Evolutionary conservation across 129 eudicot species (phyloP), one percentile per base, ranked within the genome.

Genomic region (Solidago caesia): DNA sequence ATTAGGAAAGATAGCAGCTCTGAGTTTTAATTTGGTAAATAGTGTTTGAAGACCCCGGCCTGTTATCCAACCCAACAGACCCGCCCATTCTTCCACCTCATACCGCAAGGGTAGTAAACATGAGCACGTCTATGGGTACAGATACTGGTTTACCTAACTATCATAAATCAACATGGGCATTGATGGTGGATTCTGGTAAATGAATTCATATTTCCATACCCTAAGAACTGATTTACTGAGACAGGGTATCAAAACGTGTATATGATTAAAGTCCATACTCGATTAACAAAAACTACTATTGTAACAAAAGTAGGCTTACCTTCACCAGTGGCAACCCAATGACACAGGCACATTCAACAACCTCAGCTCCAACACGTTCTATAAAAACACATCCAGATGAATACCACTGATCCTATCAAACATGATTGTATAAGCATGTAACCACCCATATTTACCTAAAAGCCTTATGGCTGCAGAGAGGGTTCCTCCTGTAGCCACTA

Each of bases 401-500:
- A 25, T 8, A 33, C 46, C 55, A 15, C 44, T 65, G 59, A 48
- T 51, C 13, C 27, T 16, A 14, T 47, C 46, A 15, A 11, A 15
- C 13, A 44, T 13, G 61, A 75, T 48, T 25, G 21, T 21, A 82
- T 41, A 47, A 41, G 43, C 4, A 65, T 43, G 74, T 2, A 7
- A 57, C n/a, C 10, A 44, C 67, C 49, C 12, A 45, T 46, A 65
- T 67, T 82, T 69, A 94, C 98, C 98, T 75, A 94, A 78, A 76
- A 94, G 98, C 82, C 88, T 85, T 27, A 84, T 87, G 45, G 97
- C 97, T 47, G 98, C 98, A 11, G 88, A 88, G 15, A 94, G 88
- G 39, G 98, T 94, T 46, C 98, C 98, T 11, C 98, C 98, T 12
- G 98, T 94, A 41, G 98, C 98, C 70, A 94, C 97, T 41, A 94